Evolutionary conservation across 2,329 filamentous ascomycete species (phyloP).

Genomic region (Aspergillus vadensis): DNA sequence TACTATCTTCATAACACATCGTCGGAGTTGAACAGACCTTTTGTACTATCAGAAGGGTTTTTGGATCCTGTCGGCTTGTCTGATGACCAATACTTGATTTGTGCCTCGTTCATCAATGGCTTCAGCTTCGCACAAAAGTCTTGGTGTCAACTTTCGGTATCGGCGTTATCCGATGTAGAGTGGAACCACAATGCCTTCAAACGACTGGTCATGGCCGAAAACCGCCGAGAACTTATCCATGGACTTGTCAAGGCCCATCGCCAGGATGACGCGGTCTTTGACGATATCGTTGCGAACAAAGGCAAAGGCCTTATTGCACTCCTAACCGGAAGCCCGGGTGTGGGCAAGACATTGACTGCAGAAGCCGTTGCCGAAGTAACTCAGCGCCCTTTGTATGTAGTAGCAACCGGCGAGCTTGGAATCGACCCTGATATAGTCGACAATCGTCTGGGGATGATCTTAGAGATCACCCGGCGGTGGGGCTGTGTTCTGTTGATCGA

Average conservation of each 20-base stretch:
- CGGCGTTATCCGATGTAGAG: not conserved
- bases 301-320: conserved; percentile 1
- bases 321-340: conserved; percentile 1
- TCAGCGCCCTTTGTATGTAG: not conserved
- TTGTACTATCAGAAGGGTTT: not conserved
- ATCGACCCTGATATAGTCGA: not conserved
- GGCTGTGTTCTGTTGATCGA: conserved; percentile 1
- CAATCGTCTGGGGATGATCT: not conserved
- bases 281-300: conserved; percentile 2
- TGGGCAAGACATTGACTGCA: conserved; percentile 4
- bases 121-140: not conserved
- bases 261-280: not conserved
- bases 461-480: not conserved
- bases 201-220: conserved; percentile 2
- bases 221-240: not conserved
- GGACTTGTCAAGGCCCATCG: not conserved
- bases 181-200: conserved; percentile 6
- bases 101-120: not conserved
- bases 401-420: not conserved
- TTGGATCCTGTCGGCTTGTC: not conserved
- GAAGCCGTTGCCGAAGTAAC: conserved; percentile 6
- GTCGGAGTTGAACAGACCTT: not conserved
- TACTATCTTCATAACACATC: conserved; percentile 5
- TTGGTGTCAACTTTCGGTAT: conserved; percentile 3
- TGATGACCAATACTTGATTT: not conserved